A percentile compares a stretch with the other conserved stretches of the same genome.
Conservation (phyloP, 2,329 filamentous ascomycete genomes). For the Pseudogymnoascus sp. region DNA sequence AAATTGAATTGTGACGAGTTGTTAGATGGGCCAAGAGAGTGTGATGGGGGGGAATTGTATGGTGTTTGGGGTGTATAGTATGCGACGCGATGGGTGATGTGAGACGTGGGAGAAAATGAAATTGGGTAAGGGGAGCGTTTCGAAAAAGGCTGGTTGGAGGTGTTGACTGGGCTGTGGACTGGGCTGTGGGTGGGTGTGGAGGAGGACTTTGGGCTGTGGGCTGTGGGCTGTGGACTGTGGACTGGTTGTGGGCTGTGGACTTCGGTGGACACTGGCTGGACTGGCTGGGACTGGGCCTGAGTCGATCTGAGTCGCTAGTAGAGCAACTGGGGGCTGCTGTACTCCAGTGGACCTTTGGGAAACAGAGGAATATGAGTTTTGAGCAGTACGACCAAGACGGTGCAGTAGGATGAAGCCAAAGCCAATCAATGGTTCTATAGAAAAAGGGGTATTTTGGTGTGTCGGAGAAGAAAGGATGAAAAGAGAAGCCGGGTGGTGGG, state of each 20-base stretch:
- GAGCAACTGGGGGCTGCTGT: background rate
- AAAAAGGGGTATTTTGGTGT: background rate
- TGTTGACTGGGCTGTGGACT: background rate
- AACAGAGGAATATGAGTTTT: background rate
- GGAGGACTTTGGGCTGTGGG: background rate
- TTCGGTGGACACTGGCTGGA: background rate
- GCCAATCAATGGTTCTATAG: background rate
- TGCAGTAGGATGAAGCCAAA: background rate
- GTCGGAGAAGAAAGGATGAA: background rate
- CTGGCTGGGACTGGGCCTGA: background rate
- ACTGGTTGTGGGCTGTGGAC: background rate
- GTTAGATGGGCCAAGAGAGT: background rate
- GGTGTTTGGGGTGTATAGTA: background rate
- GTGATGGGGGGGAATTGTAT: background rate
- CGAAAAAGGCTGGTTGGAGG: background rate
- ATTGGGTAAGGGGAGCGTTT: conserved; percentile 5
- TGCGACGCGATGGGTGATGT: background rate
- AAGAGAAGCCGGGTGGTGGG: background rate
- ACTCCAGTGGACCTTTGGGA: background rate
- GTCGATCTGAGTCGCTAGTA: background rate
- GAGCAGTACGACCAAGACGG: background rate
- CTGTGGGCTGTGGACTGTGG: background rate
- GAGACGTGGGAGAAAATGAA: conserved; percentile 7
- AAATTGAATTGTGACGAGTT: conserved; percentile 2
- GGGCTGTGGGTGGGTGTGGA: background rate